Evolutionary conservation across 176 grass and related monocot species (phyloP).

Genomic region (Lolium perenne): DNA sequence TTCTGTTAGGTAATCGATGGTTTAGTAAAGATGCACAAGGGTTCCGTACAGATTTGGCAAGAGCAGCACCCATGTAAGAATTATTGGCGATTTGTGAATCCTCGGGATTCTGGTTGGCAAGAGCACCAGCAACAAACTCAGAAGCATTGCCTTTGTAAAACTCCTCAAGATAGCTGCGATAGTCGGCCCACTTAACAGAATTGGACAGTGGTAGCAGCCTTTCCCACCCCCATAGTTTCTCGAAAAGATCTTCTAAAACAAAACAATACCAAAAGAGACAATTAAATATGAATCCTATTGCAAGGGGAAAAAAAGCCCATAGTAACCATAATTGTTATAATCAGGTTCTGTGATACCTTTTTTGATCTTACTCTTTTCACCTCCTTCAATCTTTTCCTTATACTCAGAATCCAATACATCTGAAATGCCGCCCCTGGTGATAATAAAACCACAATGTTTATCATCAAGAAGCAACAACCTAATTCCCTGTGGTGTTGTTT

Average conservation of each 20-base stretch:
- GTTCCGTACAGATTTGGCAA: slow-evolving; percentile 1
- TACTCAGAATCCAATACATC: neutral
- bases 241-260: slow-evolving; percentile 4
- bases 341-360: neutral
- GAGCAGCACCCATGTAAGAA: neutral
- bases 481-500: neutral
- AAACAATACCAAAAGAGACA: neutral
- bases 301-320: neutral
- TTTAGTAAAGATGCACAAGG: slow-evolving; percentile 1
- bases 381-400: neutral
- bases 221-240: slow-evolving; percentile 18
- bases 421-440: neutral
- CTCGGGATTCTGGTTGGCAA: neutral
- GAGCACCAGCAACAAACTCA: neutral
- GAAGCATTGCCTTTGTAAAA: neutral
- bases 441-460: neutral
- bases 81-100: neutral
- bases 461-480: slow-evolving; percentile 4
- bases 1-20: slow-evolving; percentile 4
- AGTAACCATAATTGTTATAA: neutral
- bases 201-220: neutral
- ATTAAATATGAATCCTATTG: neutral
- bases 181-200: neutral
- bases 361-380: neutral
- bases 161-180: slow-evolving; percentile 9